phyloP scores from a whole-genome alignment of 2,329 filamentous ascomycete genomes.

The Pseudogymnoascus sp. region DNA sequence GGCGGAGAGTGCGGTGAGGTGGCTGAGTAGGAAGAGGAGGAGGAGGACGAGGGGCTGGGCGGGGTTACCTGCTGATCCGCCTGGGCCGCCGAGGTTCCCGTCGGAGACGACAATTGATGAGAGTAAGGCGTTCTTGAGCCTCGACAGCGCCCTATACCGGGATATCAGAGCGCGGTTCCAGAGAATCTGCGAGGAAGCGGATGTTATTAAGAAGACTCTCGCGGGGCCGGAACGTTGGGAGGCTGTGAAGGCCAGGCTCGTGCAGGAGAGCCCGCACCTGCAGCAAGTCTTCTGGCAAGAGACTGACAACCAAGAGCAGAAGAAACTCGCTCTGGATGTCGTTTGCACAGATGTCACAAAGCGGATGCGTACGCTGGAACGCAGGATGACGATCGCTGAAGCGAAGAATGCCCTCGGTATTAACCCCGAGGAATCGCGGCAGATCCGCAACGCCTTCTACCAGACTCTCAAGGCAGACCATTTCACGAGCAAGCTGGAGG shows the following conservation, averaged over 20 bases:
- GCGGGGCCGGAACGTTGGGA: slow-evolving; percentile 71
- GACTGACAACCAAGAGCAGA: slow-evolving; percentile 52
- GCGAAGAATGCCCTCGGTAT: slow-evolving; percentile 67
- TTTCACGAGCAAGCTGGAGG: slow-evolving; percentile 68
- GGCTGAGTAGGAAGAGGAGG: slow-evolving; percentile 59
- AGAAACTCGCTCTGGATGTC: slow-evolving; percentile 66
- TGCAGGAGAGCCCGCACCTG: slow-evolving; percentile 59
- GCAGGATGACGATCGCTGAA: slow-evolving; percentile 65
- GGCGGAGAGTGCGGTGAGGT: slow-evolving; percentile 55
- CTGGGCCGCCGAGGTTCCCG: slow-evolving; percentile 66
- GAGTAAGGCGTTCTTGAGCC: slow-evolving; percentile 61
- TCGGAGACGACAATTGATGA: slow-evolving; percentile 80
- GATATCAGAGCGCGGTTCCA: slow-evolving; percentile 62
- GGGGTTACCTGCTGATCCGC: slow-evolving; percentile 60
- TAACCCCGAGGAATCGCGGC: slow-evolving; percentile 61
- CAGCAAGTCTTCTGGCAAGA: slow-evolving; percentile 54
- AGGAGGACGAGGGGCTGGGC: slow-evolving; percentile 63
- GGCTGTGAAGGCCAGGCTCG: slow-evolving; percentile 59
- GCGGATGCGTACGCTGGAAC: slow-evolving; percentile 60
- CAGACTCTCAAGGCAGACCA: slow-evolving; percentile 57
- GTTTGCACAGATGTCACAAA: slow-evolving; percentile 80
- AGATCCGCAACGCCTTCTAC: slow-evolving; percentile 61
- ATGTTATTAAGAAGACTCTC: slow-evolving; percentile 68
- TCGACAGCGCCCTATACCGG: slow-evolving; percentile 59
- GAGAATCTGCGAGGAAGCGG: slow-evolving; percentile 60